Evolutionary conservation across 352 stramenopile species (phyloP), one percentile per base, ranked within the genome.

Genomic region (Phytopythium helicoides): DNA sequence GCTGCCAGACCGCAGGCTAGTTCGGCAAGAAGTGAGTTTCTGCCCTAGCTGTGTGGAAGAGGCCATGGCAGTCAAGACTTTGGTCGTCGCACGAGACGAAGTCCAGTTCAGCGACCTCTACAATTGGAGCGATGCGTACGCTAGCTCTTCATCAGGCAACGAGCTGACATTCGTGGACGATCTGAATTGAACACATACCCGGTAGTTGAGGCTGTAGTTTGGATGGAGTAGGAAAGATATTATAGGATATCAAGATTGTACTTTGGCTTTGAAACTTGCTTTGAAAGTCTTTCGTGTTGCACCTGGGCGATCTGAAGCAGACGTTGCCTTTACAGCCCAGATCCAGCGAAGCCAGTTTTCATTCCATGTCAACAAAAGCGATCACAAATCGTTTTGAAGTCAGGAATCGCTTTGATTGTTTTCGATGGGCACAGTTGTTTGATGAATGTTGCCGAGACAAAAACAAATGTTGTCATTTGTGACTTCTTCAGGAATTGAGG

Each of bases 101-200:
- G 26, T 70, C 5, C 56, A 55, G n/a, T 46, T 50, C n/a, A 56
- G 23, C 11, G 65, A 56, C 11, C 3, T 53, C n/a, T 71, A 65
- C 40, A 60, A 65, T 26, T 73, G 61, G 61, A 54, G 57, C 25
- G 51, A 71, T 47, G 55, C 56, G 42, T 67, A 71, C 54, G 54
- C 52, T 14, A 68, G 57, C 33, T 60, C 54, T 16, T 57, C 55
- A 26, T 60, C 58, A 46, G 62, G 57, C 50, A 60, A 39, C 1
- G 55, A 58, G 33, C 54, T 56, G 18, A 28, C 52, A n/a, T 52
- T 54, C 39, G 48, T 66, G 7, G 52, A 68, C 22, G 58, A 65
- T 31, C 64, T 69, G 5, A 66, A 66, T 48, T 68, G 64, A 52
- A 28, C 54, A 54, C 34, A n/a, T n/a, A n/a, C n/a, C n/a, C n/a